Evolutionary conservation across 352 stramenopile species (phyloP), one percentile per base, ranked within the genome.

Genomic region (Aphanomyces invadans): DNA sequence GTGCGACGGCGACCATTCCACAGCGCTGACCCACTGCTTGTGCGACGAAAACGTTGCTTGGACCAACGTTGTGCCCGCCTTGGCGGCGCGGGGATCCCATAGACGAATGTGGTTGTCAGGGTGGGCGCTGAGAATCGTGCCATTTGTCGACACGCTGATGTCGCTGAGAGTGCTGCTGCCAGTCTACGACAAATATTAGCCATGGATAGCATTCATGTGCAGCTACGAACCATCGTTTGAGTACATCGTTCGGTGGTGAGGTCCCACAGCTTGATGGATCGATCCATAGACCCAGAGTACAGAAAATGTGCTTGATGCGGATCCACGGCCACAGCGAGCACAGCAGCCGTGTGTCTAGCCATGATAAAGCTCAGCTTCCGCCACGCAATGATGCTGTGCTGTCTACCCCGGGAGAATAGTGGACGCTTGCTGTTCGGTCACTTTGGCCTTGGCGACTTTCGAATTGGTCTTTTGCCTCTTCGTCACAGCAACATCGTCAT

Each of bases 1-100:
- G 54, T 83, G 69, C 55, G 81, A 75, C 38, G 79, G 73, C 63
- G 90, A 79, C 83, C 83, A 94, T 15, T 74, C 71, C 21, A 91
- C 82, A 5, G 78, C 79, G 62, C 79, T 92, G 26, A 94, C 83
- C 86, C 86, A 94, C 69, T 89, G 73, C 71, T 83, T 87, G 74
- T 94, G 86, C 65, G 83, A 94, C 60, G 83, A 77, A 73, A 92
- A 92, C 29, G 81, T 94, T 60, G 75, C 72, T 73, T 92, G 80
- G 32, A 94, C 78, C 55, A 89, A 66, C 69, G 71, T 89, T 51
- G 91, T 83, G 33, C 86, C 83, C 7, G 72, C 73, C 62, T 89
- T 76, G 49, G 77, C 76, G 1, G 81, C 81, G 32, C 82, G 79
- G 19, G 83, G 83, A 66, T 94, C 83, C 83, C 83, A 94, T n/a